A percentile compares a stretch with the other conserved stretches of the same genome.
Evolutionary conservation across 2,329 filamentous ascomycete genomes (phyloP).

Genomic region (Thielaviopsis populi): DNA sequence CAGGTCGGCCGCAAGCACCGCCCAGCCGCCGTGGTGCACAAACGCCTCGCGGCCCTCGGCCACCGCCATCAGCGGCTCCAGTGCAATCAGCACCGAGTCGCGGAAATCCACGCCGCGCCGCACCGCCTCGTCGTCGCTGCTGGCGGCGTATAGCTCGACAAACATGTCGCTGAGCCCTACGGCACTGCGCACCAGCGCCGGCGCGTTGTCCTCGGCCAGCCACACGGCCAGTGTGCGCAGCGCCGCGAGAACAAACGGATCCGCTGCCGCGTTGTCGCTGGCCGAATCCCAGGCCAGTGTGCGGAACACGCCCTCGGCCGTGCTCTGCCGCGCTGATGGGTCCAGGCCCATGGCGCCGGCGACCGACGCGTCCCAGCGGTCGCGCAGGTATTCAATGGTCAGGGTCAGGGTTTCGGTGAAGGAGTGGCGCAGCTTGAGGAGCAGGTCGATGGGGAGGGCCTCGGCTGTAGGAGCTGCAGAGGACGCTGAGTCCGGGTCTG

Average conservation of each 20-base stretch:
- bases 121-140: conserved; percentile 12
- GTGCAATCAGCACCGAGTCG: conserved; percentile 40
- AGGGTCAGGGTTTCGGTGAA: conserved; percentile 49
- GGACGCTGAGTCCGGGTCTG: conserved; percentile 20
- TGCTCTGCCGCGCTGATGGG: conserved; percentile 35
- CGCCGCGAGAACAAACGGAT: conserved; percentile 45
- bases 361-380: conserved; percentile 54
- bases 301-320: conserved; percentile 31
- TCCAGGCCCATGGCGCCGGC: conserved; percentile 48
- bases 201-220: conserved; percentile 54
- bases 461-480: background rate
- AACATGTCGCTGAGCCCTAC: conserved; percentile 48
- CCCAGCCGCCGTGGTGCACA: conserved; percentile 39
- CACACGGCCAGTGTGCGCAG: conserved; percentile 46
- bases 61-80: conserved; percentile 41
- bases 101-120: conserved; percentile 36
- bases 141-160: conserved; percentile 40
- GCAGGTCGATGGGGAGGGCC: conserved; percentile 25
- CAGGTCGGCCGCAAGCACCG: conserved; percentile 36
- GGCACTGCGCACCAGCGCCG: conserved; percentile 39
- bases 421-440: conserved; percentile 45
- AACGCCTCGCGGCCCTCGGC: conserved; percentile 35
- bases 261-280: conserved; percentile 32
- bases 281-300: conserved; percentile 45
- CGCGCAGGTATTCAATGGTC: conserved; percentile 49